Conservation (phyloP, 2,329 filamentous ascomycete genomes). For the Amauroascus verrucosus region DNA sequence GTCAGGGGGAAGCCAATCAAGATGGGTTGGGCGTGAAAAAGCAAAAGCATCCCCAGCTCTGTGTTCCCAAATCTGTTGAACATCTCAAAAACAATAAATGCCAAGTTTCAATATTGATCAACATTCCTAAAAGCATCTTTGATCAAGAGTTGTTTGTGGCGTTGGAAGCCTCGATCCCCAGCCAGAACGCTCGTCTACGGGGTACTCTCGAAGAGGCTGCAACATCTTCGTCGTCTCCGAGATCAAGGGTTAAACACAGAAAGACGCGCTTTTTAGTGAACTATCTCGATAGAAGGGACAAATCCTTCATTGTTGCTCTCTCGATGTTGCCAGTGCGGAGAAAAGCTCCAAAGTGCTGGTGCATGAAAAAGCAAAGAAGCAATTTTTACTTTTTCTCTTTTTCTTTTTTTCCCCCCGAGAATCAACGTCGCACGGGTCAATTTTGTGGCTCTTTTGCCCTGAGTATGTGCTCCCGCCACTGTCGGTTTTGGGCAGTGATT, state of each 20-base stretch:
- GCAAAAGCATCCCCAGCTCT: background rate
- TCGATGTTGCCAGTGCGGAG: no score
- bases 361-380: background rate
- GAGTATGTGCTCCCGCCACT: slow-evolving; percentile 2
- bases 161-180: background rate
- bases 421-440: slow-evolving; percentile 7
- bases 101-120: background rate
- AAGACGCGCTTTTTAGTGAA: no score
- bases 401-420: background rate
- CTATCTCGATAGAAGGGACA: no score
- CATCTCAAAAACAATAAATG: background rate
- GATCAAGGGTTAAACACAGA: no score
- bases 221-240: no score
- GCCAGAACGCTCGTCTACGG: no score
- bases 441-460: background rate
- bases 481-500: slow-evolving; percentile 8
- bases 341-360: no score
- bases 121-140: background rate
- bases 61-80: background rate
- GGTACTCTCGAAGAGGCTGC: no score
- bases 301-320: no score
- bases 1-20: slow-evolving; percentile 5
- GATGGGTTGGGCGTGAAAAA: background rate
- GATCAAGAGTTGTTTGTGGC: background rate
- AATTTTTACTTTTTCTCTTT: background rate